Base-by-base conservation (phyloP, 371 early-diverging fungal species). In the Actinomucor elegans region DNA sequence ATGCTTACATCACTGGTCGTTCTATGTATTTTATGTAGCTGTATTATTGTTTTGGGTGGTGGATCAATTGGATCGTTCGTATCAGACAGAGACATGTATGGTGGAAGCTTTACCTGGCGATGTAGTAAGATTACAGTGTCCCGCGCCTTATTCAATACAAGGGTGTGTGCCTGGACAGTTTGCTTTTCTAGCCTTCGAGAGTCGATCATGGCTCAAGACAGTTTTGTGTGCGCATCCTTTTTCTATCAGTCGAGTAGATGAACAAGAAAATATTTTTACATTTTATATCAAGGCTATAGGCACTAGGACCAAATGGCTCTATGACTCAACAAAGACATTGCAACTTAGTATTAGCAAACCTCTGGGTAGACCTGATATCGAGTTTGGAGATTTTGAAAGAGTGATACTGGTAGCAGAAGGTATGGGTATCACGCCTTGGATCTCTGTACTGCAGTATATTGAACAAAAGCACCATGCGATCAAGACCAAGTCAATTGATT, bases 351-450 rank as follows among this genome's bases (percentile, higher is more conserved):
- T 75, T 7, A 71, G 75, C 40, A 42, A 32, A 42, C 71, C 71
- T 2, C 17, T 75, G 15, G 75, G 75, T 4, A 28, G 41, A 3
- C 59, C 62, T 0, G 27, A 36, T 31, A 12, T 66, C 12, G 48
- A 52, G n/a, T 71, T 59, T 55, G 64, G 61, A 0, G 65, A 61
- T 10, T 71, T 59, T 55, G 50, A 61, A 5, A 48, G 52, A 8
- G 52, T 71, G 0, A 59, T 75, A 1, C 36, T 75, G 26, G 52
- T 75, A 3, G 67, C 71, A 12, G 69, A 75, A 47, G 75, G 75
- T 5, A 61, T 71, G 34, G 75, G 75, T 0, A 69, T 75, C 36
- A 71, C 75, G 18, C 75, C 75, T 1, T 75, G 75, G 75, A 43
- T 75, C 3, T 61, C 67, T 14, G 55, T 69, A 6, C 20, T 75